These are phyloP conservation scores for Tylopilus rubrobrunneus DNA, from an alignment of 768 basidiomycete genomes.

Conservation along the genomic window DNA sequence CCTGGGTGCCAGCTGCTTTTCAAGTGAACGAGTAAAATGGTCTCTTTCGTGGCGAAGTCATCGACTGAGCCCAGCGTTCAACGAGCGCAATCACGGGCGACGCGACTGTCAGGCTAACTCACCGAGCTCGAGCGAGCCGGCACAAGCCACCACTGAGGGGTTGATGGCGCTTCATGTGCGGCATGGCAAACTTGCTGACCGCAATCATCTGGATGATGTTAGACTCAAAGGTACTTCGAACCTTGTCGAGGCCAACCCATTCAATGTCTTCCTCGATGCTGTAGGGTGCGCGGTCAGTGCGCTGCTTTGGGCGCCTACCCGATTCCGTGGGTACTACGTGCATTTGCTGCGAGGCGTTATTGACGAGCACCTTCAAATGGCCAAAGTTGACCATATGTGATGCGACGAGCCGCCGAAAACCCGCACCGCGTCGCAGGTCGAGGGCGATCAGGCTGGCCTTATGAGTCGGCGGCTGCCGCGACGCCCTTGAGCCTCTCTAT, in stretches of 20 bases:
- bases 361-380: constrained; percentile 53
- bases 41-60: constrained; percentile 60
- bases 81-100: constrained; percentile 36
- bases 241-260: constrained; percentile 48
- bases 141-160: too few relatives aligned
- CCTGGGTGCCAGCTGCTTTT: constrained; percentile 31
- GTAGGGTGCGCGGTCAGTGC: too few relatives aligned
- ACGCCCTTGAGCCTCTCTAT: too few relatives aligned
- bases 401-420: constrained; percentile 31
- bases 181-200: constrained; percentile 51
- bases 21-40: constrained; percentile 58
- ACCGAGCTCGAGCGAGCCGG: too few relatives aligned
- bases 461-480: too few relatives aligned
- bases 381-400: constrained; percentile 36
- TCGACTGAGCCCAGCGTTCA: constrained; percentile 45
- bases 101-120: constrained; percentile 40
- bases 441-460: too few relatives aligned
- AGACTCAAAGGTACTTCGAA: constrained; percentile 57
- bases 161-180: too few relatives aligned
- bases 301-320: too few relatives aligned
- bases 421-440: constrained; percentile 42
- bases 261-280: constrained; percentile 43
- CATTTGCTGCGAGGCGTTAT: constrained; percentile 40
- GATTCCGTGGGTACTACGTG: too few relatives aligned
- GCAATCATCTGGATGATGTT: constrained; percentile 59